phyloP scores from a whole-genome alignment of 148 eudicot species.

The Rhododendron simsii region DNA sequence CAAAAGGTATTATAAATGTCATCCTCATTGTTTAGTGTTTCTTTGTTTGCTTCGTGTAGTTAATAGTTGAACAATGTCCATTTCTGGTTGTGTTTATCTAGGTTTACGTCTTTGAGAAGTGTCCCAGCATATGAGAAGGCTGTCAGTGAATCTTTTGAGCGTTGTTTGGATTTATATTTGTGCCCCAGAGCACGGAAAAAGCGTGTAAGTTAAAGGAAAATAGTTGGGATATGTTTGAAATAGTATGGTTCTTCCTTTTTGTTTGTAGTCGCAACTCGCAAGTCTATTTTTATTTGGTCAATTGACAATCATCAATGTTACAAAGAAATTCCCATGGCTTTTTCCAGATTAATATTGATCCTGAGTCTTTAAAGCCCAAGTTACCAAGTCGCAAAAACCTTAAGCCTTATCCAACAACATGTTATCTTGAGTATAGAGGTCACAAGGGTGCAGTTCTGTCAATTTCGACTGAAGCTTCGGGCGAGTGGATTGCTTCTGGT shows the following conservation, averaged over 20 bases:
- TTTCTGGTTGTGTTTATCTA: slow-evolving; percentile 18
- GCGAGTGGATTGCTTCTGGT: slow-evolving; percentile 99
- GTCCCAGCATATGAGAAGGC: slow-evolving; percentile 83
- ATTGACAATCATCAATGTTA: not conserved
- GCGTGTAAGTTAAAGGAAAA: slow-evolving; percentile 51
- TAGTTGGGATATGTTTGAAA: not conserved
- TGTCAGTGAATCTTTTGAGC: slow-evolving; percentile 65
- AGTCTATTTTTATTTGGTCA: not conserved
- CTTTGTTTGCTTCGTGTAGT: not conserved
- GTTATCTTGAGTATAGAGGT: slow-evolving; percentile 88
- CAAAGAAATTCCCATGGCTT: not conserved
- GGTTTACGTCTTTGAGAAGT: slow-evolving; percentile 75
- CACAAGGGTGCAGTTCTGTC: slow-evolving; percentile 78
- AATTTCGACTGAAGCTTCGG: slow-evolving; percentile 74
- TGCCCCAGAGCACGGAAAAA: slow-evolving; percentile 86
- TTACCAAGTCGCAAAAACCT: slow-evolving; percentile 81
- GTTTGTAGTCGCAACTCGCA: not conserved
- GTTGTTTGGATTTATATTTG: slow-evolving; percentile 86
- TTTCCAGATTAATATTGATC: slow-evolving; percentile 83
- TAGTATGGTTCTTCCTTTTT: not conserved
- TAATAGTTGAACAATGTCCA: slow-evolving; percentile 6
- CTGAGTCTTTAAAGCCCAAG: slow-evolving; percentile 87
- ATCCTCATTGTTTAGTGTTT: not conserved
- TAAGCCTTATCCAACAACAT: slow-evolving; percentile 75
- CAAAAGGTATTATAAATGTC: slow-evolving; percentile 43